Evolutionary conservation across 768 basidiomycete species (phyloP).

Genomic region (Cyclocybe cylindracea): DNA sequence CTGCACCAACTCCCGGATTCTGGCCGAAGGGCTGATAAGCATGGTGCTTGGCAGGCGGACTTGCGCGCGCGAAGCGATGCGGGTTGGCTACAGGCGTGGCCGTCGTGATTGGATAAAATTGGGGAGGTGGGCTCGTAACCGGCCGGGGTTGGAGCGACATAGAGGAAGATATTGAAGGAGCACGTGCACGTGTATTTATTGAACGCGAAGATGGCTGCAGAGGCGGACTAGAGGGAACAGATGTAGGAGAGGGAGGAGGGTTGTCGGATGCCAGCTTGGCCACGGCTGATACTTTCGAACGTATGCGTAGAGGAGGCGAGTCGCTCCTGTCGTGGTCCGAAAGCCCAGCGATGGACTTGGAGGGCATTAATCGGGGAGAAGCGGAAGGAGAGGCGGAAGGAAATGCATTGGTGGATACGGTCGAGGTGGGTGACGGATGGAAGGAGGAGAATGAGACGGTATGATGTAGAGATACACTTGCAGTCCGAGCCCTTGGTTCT

Average conservation of each 20-base stretch:
- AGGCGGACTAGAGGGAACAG: conserved; percentile 7
- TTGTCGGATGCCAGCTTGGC: conserved; percentile 34
- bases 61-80: conserved; percentile 44
- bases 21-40: conserved; percentile 31
- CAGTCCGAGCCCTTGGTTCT: conserved; percentile 22
- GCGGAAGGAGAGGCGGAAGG: conserved; percentile 6
- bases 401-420: conserved; percentile 12
- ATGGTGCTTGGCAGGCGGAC: conserved; percentile 21
- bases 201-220: conserved; percentile 27
- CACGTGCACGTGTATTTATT: conserved; percentile 31
- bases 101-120: conserved; percentile 60
- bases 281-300: conserved; percentile 59
- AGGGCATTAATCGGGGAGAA: conserved; percentile 13
- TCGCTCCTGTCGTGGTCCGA: conserved; percentile 14
- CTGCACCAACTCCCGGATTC: conserved; percentile 7
- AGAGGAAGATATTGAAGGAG: conserved; percentile 42
- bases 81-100: conserved; percentile 57
- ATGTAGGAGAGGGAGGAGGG: conserved; percentile 16
- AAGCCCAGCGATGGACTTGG: conserved; percentile 14
- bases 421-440: conserved; percentile 22
- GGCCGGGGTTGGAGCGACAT: conserved; percentile 27
- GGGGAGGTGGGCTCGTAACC: conserved; percentile 24
- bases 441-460: conserved; percentile 37
- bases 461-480: conserved; percentile 37
- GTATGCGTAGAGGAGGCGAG: conserved; percentile 45